Percentiles rank a stretch among this genome's conserved stretches.
These are phyloP conservation scores for Aspergillus nidulans DNA, from an alignment of 495 filamentous ascomycete genomes.

Conservation along the genomic window DNA sequence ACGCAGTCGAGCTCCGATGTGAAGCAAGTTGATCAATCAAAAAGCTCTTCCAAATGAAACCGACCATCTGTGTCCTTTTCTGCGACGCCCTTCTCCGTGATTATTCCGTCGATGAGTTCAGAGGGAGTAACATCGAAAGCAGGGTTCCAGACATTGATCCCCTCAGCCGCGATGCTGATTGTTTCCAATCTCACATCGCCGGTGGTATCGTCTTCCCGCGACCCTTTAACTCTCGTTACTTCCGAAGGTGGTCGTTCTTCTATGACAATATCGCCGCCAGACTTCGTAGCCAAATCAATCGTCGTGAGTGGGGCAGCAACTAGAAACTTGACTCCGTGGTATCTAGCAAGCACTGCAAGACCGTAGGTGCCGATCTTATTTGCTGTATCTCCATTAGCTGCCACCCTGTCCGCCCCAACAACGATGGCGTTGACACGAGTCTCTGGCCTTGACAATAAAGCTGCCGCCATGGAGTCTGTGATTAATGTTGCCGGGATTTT, in stretches of 20 bases:
- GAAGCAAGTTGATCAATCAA: conserved; percentile 23
- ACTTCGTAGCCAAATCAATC: conserved; percentile 76
- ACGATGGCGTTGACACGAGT: conserved; percentile 75
- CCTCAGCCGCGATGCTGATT: conserved; percentile 74
- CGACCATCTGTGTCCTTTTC: conserved; percentile 68
- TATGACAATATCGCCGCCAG: conserved; percentile 75
- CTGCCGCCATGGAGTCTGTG: conserved; percentile 94
- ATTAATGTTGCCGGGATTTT: conserved; percentile 88
- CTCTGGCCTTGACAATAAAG: conserved; percentile 62
- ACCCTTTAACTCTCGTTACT: conserved; percentile 75
- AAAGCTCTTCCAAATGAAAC: conserved; percentile 64
- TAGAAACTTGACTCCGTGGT: conserved; percentile 89
- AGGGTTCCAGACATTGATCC: conserved; percentile 89
- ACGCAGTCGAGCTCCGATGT: conserved; percentile 10
- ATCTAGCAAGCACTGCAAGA: conserved; percentile 76
- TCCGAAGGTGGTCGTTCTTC: conserved; percentile 79
- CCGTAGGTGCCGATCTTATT: conserved; percentile 98
- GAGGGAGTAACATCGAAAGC: conserved; percentile 92
- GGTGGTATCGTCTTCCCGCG: conserved; percentile 44
- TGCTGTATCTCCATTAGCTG: conserved; percentile 93
- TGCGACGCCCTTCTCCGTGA: conserved; percentile 86
- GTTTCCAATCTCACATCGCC: conserved; percentile 55
- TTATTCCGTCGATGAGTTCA: conserved; percentile 83
- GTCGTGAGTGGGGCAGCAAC: conserved; percentile 93
- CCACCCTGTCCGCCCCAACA: conserved; percentile 92